phyloP scores from a whole-genome alignment of 805 yeast species.

The Trichomonascus vanleenenianus region DNA sequence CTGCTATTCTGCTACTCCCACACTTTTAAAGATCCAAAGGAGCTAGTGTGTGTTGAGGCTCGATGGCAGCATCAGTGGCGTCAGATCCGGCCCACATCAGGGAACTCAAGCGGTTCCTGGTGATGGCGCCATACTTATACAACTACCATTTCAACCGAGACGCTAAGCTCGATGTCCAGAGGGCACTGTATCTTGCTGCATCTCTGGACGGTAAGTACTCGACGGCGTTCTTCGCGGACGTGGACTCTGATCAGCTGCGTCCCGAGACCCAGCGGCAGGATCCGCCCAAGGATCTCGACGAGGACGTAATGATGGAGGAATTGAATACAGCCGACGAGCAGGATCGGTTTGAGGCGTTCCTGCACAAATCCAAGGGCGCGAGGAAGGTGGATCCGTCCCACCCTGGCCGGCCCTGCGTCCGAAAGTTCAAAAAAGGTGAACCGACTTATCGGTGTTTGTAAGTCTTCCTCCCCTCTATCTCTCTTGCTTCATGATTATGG shows the following conservation, averaged over 20 bases:
- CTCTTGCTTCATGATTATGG: not conserved
- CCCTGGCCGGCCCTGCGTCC: slow-evolving; percentile 63
- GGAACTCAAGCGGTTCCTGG: slow-evolving; percentile 20
- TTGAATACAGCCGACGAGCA: slow-evolving; percentile 19
- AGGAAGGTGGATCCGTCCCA: slow-evolving; percentile 35
- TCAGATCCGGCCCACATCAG: slow-evolving; percentile 1
- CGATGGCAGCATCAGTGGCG: not conserved
- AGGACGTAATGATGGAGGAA: slow-evolving; percentile 20
- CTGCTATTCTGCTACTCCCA: too few species aligned
- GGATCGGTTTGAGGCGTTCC: slow-evolving; percentile 10
- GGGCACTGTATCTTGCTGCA: slow-evolving; percentile 37
- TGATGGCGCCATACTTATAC: slow-evolving; percentile 24
- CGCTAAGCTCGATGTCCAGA: slow-evolving; percentile 26
- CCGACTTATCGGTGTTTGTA: slow-evolving; percentile 64
- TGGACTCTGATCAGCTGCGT: slow-evolving; percentile 3
- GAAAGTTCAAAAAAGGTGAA: slow-evolving; percentile 67
- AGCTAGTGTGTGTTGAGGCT: too few species aligned
- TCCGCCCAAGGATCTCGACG: slow-evolving; percentile 18
- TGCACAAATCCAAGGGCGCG: slow-evolving; percentile 20
- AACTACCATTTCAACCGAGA: slow-evolving; percentile 20
- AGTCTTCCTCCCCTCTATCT: slow-evolving; percentile 7
- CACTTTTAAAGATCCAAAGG: too few species aligned
- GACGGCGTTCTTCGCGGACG: slow-evolving; percentile 32
- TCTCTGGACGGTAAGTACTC: slow-evolving; percentile 37
- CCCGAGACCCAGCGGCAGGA: slow-evolving; percentile 2